Evolutionary conservation across 1,284 basidiomycete species (phyloP), one percentile per base, ranked within the genome.

Genomic region (Mycena sp.): DNA sequence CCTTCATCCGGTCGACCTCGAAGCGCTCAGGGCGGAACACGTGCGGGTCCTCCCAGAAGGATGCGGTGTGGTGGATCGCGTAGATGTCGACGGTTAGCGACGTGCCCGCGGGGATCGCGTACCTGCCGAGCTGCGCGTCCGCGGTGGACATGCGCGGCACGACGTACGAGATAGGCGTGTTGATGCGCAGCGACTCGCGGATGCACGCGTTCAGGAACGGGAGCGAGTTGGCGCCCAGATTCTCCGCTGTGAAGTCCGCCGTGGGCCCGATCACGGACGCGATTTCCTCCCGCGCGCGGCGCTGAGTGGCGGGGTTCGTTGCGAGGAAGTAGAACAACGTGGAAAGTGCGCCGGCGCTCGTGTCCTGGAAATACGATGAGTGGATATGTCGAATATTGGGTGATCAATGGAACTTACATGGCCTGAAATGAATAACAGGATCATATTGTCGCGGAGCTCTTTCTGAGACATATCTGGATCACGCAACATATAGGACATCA

Each of bases 341-440:
- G 10, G 77, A 72, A 38, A 78, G 62, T 1, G 71, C 74, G 19
- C 77, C 76, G 2, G 77, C 73, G 3, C 73, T 74, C 0, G 77
- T 78, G 55, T 78, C 76, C 73, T 77, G 25, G 2, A 19, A 49
- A 11, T n/a, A 30, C 3, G 14, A 54, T 40, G 11, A 30, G 29
- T 46, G 16, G 19, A 28, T n/a, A 10, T 38, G 16, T 10, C 9
- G 21, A 56, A 17, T 25, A 69, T 3, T 1, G 21, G 23, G 23
- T 19, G 4, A 17, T 21, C 19, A 7, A 6, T 5, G 4, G 35
- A 21, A 60, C 70, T n/a, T 56, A 76, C 74, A 60, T 77, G 75
- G 4, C 74, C 74, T 10, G 74, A 75, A n/a, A 77, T 74, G 64
- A 77, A 77, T 14, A 76, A 63, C 17, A 74, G 67, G 17, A 76